Evolutionary conservation across 176 grass and related monocot species (phyloP).

Genomic region (Oryza glumipatula): DNA sequence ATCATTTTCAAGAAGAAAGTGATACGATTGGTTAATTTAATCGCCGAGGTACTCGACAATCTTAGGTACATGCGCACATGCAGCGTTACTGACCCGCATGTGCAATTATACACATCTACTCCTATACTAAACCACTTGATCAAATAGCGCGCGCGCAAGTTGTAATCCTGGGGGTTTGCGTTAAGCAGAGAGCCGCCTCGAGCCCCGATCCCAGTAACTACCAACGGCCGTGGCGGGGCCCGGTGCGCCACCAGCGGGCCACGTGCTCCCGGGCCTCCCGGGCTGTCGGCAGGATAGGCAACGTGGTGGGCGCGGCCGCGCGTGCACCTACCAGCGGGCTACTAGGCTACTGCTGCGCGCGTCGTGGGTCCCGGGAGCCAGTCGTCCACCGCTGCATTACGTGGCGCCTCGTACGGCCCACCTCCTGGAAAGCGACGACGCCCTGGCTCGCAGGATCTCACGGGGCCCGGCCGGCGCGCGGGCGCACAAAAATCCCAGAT

Average conservation of each 20-base stretch:
- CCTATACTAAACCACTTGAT: not conserved
- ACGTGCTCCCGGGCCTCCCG: conserved; percentile 48
- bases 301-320: conserved; percentile 53
- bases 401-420: conserved; percentile 39
- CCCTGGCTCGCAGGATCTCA: conserved; percentile 21
- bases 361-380: not conserved
- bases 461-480: not conserved
- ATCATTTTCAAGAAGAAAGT: not conserved
- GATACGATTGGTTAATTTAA: not conserved
- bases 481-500: not conserved
- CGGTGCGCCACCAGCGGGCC: conserved; percentile 17
- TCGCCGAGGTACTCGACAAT: not conserved
- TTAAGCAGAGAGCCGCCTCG: not conserved
- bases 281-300: conserved; percentile 43
- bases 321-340: not conserved
- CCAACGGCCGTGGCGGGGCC: conserved; percentile 16
- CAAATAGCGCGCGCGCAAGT: no score
- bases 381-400: conserved; percentile 38
- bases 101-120: not conserved
- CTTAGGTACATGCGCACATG: not conserved
- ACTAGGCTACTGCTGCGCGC: not conserved
- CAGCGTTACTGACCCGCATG: not conserved
- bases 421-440: conserved; percentile 43
- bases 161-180: not conserved
- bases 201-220: conserved; percentile 48